Evolutionary conservation across 768 basidiomycete genomes (phyloP).

Genomic region (Lactarius pseudohatsudake): DNA sequence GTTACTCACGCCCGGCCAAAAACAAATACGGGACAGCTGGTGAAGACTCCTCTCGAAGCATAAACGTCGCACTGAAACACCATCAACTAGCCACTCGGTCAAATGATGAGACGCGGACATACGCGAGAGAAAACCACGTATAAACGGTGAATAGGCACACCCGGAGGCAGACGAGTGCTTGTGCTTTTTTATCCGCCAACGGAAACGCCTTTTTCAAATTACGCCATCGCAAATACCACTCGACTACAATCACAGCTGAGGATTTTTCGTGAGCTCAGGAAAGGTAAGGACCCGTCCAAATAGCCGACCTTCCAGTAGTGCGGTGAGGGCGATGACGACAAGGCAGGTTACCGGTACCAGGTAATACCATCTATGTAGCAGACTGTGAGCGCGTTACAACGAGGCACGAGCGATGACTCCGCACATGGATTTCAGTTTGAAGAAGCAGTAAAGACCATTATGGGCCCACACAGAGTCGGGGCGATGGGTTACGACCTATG

Average conservation of each 20-base stretch:
- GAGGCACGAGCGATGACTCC: constrained; percentile 27
- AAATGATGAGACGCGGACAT: background rate
- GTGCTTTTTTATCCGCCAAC: constrained; percentile 40
- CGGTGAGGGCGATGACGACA: constrained; percentile 40
- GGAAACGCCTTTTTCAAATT: constrained; percentile 43
- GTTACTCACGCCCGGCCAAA: constrained; percentile 48
- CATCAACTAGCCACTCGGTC: background rate
- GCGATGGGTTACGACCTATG: constrained; percentile 28
- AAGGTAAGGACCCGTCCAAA: constrained; percentile 1
- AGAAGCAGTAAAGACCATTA: constrained; percentile 54
- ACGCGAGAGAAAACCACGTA: constrained; percentile 21
- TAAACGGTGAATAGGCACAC: constrained; percentile 30
- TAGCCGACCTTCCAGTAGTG: constrained; percentile 47
- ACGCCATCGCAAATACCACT: constrained; percentile 43
- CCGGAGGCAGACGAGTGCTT: constrained; percentile 41
- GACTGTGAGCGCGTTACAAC: background rate
- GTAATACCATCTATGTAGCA: constrained; percentile 27
- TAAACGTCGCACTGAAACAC: background rate
- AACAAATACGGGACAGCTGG: constrained; percentile 46
- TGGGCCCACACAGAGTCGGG: constrained; percentile 34
- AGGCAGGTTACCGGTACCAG: constrained; percentile 48
- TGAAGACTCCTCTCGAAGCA: background rate
- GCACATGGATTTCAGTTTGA: constrained; percentile 39
- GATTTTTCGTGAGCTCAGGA: constrained; percentile 10
- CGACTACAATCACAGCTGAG: constrained; percentile 45